Evolutionary conservation across 2,329 filamentous ascomycete species (phyloP).

Genomic region (Microdochium paspali): DNA sequence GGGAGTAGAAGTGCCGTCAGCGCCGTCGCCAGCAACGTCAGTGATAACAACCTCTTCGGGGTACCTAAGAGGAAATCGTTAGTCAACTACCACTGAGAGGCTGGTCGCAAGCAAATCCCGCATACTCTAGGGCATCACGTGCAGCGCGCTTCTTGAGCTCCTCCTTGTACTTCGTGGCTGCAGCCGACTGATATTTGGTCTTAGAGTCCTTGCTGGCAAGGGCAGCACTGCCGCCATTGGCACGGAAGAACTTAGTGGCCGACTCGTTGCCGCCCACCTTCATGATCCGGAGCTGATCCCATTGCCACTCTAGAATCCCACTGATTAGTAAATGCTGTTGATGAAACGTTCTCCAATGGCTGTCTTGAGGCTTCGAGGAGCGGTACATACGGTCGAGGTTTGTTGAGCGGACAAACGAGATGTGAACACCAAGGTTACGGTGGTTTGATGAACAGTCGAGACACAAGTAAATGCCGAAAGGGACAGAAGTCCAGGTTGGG

Average conservation of each 20-base stretch:
- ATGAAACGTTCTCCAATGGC: constrained; percentile 2
- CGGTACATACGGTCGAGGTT: constrained; percentile 85
- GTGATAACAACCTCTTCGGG: constrained; percentile 79
- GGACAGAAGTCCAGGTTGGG: constrained; percentile 95
- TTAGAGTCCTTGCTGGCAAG: constrained; percentile 94
- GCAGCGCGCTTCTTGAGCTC: constrained; percentile 82
- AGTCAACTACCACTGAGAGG: too few relatives aligned
- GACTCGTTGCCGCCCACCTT: constrained; percentile 98
- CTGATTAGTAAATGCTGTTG: constrained; percentile 10
- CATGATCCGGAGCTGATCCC: constrained; percentile 95
- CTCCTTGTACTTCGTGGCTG: constrained; percentile 97
- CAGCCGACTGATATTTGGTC: constrained; percentile 89
- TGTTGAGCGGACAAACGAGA: constrained; percentile 96
- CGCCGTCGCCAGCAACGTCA: constrained; percentile 51
- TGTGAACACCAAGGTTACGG: constrained; percentile 94
- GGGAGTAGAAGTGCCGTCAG: constrained; percentile 65
- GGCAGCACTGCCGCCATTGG: constrained; percentile 87
- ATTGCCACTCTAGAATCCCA: constrained; percentile 72
- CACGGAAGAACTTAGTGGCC: constrained; percentile 96
- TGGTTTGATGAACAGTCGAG: constrained; percentile 97
- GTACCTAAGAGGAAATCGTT: too few relatives aligned
- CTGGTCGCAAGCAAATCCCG: too few relatives aligned
- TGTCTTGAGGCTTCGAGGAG: not conserved
- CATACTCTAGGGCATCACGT: constrained; percentile 76
- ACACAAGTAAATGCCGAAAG: constrained; percentile 95